These are phyloP conservation scores for Carpinus viminea DNA, from an alignment of 306 rosid species.

Conservation along the genomic window DNA sequence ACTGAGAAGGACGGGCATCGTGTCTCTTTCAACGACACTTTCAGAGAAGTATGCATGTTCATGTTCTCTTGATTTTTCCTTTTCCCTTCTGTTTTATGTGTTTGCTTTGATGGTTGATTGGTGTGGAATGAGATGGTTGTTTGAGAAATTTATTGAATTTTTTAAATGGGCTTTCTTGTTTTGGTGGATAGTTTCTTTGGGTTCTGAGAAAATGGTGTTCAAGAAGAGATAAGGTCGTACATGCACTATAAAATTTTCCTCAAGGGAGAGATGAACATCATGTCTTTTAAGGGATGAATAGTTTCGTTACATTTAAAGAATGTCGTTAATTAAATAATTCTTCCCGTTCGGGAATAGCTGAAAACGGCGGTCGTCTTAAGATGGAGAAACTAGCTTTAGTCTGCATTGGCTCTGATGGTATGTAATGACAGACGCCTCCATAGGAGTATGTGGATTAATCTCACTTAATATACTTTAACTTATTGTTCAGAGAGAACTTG, in stretches of 20 bases:
- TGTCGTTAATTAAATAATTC: not conserved
- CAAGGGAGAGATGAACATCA: too few relatives aligned
- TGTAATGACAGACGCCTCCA: slow-evolving; percentile 3
- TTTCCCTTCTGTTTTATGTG: not conserved
- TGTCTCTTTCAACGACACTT: slow-evolving; percentile 87
- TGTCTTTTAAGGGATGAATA: too few relatives aligned
- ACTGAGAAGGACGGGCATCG: slow-evolving; percentile 98
- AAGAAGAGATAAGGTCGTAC: not conserved
- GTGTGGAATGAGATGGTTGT: not conserved
- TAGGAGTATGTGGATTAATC: slow-evolving; percentile 13
- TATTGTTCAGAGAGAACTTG: slow-evolving; percentile 70
- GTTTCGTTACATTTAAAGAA: too few relatives aligned
- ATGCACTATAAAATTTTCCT: too few relatives aligned
- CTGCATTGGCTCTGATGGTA: slow-evolving; percentile 1
- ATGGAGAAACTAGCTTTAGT: not conserved
- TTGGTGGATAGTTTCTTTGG: slow-evolving; percentile 4
- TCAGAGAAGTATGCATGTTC: slow-evolving; percentile 61
- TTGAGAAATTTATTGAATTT: slow-evolving; percentile 1
- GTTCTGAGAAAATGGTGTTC: not conserved
- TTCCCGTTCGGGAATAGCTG: not conserved
- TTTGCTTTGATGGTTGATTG: not conserved
- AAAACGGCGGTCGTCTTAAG: not conserved
- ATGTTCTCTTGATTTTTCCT: not conserved
- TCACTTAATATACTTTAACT: not conserved
- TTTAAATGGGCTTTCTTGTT: not conserved